Conservation (phyloP, 2,329 filamentous ascomycete species). For the Cercospora citrullina region DNA sequence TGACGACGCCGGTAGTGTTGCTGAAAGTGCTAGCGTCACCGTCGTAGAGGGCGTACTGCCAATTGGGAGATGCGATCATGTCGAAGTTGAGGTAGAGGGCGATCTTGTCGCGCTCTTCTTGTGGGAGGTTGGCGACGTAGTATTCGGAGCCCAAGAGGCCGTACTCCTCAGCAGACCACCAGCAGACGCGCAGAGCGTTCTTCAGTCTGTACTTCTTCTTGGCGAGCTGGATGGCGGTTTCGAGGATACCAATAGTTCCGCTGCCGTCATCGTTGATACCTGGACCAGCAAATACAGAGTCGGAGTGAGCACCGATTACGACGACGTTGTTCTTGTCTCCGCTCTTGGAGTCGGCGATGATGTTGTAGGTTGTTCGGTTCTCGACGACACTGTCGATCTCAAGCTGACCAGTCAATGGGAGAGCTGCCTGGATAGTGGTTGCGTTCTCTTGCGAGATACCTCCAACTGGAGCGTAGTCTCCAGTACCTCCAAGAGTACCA, state of each 20-base stretch:
- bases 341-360: slow-evolving; percentile 60
- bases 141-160: slow-evolving; percentile 61
- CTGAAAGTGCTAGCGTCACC: slow-evolving; percentile 55
- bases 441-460: slow-evolving; percentile 64
- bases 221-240: slow-evolving; percentile 61
- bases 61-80: slow-evolving; percentile 68
- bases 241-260: slow-evolving; percentile 62
- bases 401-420: slow-evolving; percentile 47
- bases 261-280: slow-evolving; percentile 80
- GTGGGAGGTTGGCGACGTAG: slow-evolving; percentile 50
- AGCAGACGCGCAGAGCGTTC: slow-evolving; percentile 67
- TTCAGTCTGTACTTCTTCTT: slow-evolving; percentile 65
- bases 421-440: slow-evolving; percentile 54
- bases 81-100: slow-evolving; percentile 70
- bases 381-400: slow-evolving; percentile 49
- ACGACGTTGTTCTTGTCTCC: slow-evolving; percentile 62
- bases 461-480: slow-evolving; percentile 65
- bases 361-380: slow-evolving; percentile 55
- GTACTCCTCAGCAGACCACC: slow-evolving; percentile 65
- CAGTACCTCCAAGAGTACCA: slow-evolving; percentile 67
- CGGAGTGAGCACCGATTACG: slow-evolving; percentile 61
- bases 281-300: slow-evolving; percentile 61
- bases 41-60: slow-evolving; percentile 57
- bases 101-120: slow-evolving; percentile 58
- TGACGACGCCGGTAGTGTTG: slow-evolving; percentile 49